Base-by-base conservation (phyloP, 2,329 filamentous ascomycete genomes). In the Plenodomus lindquistii region DNA sequence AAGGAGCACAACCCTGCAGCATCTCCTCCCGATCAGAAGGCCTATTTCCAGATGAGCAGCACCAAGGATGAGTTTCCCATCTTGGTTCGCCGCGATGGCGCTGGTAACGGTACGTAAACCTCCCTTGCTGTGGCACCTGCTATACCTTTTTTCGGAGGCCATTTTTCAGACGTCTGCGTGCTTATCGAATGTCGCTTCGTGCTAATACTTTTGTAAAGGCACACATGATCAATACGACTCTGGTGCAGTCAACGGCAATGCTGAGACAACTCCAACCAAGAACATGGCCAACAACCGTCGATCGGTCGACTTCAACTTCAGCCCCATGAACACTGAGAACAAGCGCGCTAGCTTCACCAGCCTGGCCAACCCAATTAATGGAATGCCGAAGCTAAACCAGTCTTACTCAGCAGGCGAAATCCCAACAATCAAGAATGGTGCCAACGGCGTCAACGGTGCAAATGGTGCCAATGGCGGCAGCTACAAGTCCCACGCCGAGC, bases 351-450 rank as follows among this genome's bases (percentile, higher is more conserved):
- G 72, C 48, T 72, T 74, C 40, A 64, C 56, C 79, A 86, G 74
- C 85, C 85, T 44, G 73, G 54, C 55, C 50, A 81, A 87, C 70
- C 85, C 44, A 73, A 55, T 54, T 50, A 81, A 87, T 70, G 79
- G 83, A 20, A 83, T 83, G 44, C 88, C 87, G 22, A 91, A 89
- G 77, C 74, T 96, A 48, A 89, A 92, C 73, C 86, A 88, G 37
- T 97, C 93, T 0, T 97, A 89, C 76, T 97, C 94, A 9, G 85
- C 90, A 44, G 94, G 88, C 71, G 92, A 97, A 65, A 81, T 97
- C 17, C 89, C 91, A 4, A 95, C 91, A 7, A 79, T 91, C 65
- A 96, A 94, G 81, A 87, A 80, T 58, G 78, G 82, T 44, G 81
- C 82, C 45, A 31, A 31, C 15, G 27, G 27, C 6, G 27, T 15